Evolutionary conservation across 495 filamentous ascomycete genomes (phyloP), one percentile per base, ranked within the genome.

Genomic region (Cercophora newfieldiana): DNA sequence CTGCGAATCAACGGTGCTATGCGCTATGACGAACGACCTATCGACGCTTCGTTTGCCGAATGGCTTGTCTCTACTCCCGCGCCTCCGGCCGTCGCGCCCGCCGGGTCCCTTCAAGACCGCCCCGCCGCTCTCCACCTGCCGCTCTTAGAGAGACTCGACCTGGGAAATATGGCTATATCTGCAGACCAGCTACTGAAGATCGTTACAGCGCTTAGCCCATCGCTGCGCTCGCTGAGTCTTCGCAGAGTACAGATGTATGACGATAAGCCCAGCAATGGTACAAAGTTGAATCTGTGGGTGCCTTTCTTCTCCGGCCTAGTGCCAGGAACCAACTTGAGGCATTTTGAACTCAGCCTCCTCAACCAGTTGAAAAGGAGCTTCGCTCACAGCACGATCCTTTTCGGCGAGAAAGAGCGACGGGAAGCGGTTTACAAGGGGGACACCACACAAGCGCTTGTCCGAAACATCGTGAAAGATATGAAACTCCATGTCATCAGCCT

Each of bases 71-170:
- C 2, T 2, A 44, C 10, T 16, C 2, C 37, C 12, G 2, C 37
- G 37, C 18, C 37, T 14, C 37, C 37, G 37, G 4, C 2, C 12
- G 12, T 16, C 18, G 4, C 37, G 12, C 18, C 37, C 12, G 10
- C 18, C 4, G 37, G 37, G n/a, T n/a, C n/a, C n/a, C n/a, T n/a
- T n/a, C n/a, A n/a, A n/a, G n/a, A n/a, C n/a, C n/a, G n/a, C n/a
- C n/a, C n/a, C 19, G 12, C 31, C 3, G 24, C 14, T 25, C 44
- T 16, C 29, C 12, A 55, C 58, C 26, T 82, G 21, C 59, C 69
- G 4, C 59, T 68, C 7, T 69, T 83, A 0, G 61, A 74, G 31
- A 65, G 68, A 4, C 66, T 85, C 7, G 79, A 82, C 5, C 66
- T 85, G 14, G 81, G 81, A 12, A 69, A 69, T 65, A 57, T 73